Base-by-base conservation (phyloP, 2,329 filamentous ascomycete species). In the Phyllachora maydis region DNA sequence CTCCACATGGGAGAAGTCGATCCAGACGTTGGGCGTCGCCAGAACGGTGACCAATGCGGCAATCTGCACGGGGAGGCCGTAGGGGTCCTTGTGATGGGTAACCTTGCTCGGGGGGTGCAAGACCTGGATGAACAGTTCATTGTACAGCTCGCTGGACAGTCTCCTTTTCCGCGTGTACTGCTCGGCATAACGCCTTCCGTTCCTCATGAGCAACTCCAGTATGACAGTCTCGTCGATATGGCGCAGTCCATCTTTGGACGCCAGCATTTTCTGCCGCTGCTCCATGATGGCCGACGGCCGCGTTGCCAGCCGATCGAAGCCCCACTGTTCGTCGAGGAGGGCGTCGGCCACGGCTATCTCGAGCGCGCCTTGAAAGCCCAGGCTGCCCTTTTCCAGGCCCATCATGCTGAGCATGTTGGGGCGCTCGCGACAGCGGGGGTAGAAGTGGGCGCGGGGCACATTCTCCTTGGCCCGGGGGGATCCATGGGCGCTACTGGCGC, bases 341-440 rank as follows among this genome's bases (percentile, higher is more conserved):
- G 61, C 58, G 41, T 79, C 73, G 11, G 68, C 62, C 10, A 68
- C 60, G 12, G 59, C 54, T 17, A 76, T 42, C 39, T 78, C 69
- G 17, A 78, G 49, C 6, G 72, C 73, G 12, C 72, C 66, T 33
- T 65, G 59, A 39, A 67, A 76, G 25, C 73, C 73, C 38, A 76
- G 54, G 11, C 69, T 74, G 19, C 73, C 73, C 40, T 69, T 69
- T 39, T 79, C 73, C 16, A 73, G 45, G 3, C 72, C 73, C 32
- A 73, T 66, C 52, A 71, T 68, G 49, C 67, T 73, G 28, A 77
- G 54, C 71, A 77, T 78, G 40, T 62, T 73, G 19, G 73, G 73
- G 12, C 65, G 48, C 38, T 75, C 69, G 22, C 58, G 54, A 32
- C 61, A 65, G 26, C 58, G 54, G 19, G 64, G 52, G 36, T 63